These are phyloP conservation scores for Xerophyta viscosa DNA, from an alignment of 106 monocot species.

Conservation along the genomic window DNA sequence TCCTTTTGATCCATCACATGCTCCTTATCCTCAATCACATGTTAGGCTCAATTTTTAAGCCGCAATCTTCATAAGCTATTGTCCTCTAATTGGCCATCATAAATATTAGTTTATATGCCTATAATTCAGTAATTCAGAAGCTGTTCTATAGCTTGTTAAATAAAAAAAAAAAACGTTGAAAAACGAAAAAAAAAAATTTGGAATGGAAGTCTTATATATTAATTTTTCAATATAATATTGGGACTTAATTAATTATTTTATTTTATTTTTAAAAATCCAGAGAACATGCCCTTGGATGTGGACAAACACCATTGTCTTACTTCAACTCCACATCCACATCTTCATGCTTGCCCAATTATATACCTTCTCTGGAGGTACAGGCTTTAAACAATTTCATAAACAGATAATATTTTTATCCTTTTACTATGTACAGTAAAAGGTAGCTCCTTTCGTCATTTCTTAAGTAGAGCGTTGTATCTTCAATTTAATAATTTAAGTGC, in stretches of 20 bases:
- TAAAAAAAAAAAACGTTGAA: too few species aligned
- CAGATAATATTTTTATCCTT: too few species aligned
- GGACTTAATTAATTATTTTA: constrained; percentile 2
- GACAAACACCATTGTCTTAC: constrained; percentile 10
- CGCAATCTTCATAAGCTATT: constrained; percentile 19
- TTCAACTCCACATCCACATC: not conserved
- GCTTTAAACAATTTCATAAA: too few species aligned
- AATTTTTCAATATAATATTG: constrained; percentile 4
- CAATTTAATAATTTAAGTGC: too few species aligned
- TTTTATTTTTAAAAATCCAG: constrained; percentile 9
- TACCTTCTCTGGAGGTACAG: too few species aligned
- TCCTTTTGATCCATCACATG: constrained; percentile 33
- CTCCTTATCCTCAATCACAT: constrained; percentile 34
- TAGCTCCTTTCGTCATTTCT: too few species aligned
- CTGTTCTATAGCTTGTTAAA: constrained; percentile 16
- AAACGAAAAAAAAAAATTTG: too few species aligned
- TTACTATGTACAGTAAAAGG: too few species aligned
- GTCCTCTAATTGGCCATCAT: constrained; percentile 6
- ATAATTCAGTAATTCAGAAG: constrained; percentile 13
- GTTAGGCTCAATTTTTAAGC: too few species aligned
- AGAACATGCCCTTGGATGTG: constrained; percentile 29
- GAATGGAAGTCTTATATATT: constrained; percentile 25
- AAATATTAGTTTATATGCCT: too few species aligned
- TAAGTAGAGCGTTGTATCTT: too few species aligned
- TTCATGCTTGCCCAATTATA: too few species aligned